Evolutionary conservation across 78 protist genomes (phyloP).

Genomic region (Speleostelium caveatum): DNA sequence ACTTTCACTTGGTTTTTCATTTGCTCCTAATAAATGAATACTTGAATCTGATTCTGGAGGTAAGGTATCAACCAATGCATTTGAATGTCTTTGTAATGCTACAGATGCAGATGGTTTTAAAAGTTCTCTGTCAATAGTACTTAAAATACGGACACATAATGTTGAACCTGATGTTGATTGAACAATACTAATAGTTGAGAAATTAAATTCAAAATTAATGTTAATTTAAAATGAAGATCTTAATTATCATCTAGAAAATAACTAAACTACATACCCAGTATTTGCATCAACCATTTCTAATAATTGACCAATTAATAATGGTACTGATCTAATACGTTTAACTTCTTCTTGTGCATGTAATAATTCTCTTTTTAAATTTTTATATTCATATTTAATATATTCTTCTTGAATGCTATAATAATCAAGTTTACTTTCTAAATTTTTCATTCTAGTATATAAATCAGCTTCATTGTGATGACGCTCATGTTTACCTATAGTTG

Average conservation of each 20-base stretch:
- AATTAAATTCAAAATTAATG: neutral
- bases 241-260: neutral
- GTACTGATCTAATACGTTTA: slow-evolving; percentile 99
- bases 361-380: slow-evolving; percentile 96
- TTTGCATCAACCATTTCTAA: slow-evolving; percentile 98
- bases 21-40: slow-evolving; percentile 91
- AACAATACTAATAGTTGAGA: slow-evolving; percentile 85
- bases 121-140: slow-evolving; percentile 98
- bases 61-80: slow-evolving; percentile 97
- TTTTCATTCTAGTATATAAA: slow-evolving; percentile 83
- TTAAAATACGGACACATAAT: slow-evolving; percentile 97
- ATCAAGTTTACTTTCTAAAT: slow-evolving; percentile 91
- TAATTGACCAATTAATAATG: slow-evolving; percentile 99
- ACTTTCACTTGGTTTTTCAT: slow-evolving; percentile 87
- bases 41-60: slow-evolving; percentile 99
- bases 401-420: slow-evolving; percentile 93
- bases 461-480: slow-evolving; percentile 51
- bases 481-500: slow-evolving; percentile 11
- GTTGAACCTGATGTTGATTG: slow-evolving; percentile 96
- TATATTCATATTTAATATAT: slow-evolving; percentile 96
- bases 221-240: neutral
- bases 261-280: slow-evolving; percentile 44
- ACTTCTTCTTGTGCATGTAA: slow-evolving; percentile 98
- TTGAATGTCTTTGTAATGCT: slow-evolving; percentile 94
- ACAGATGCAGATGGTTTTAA: slow-evolving; percentile 99